Evolutionary conservation across 805 yeast species (phyloP), one percentile per base, ranked within the genome.

Genomic region (Candida broadrunensis): DNA sequence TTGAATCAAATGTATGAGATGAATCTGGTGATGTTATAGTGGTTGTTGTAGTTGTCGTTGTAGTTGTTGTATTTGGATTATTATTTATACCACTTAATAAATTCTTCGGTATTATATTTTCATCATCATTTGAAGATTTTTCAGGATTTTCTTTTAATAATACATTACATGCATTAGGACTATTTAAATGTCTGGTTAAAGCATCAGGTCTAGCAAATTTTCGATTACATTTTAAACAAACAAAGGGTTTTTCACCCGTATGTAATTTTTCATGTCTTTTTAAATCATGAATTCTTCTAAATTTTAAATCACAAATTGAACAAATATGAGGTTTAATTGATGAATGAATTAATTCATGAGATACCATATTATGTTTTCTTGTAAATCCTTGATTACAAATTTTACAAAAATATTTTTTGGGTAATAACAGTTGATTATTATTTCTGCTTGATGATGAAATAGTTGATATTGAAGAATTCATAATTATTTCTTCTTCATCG

Each of bases 171-270:
- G 71, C 75, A 41, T 65, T 61, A 2, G 60, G 62, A 3, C 66
- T 56, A 35, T 83, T 79, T 34, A 68, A 65, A 54, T 86, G 95
- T 45, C 95, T 68, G 3, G 80, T 73, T 20, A 86, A 67, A 0
- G 95, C 89, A 59, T 86, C 95, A 1, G 81, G 80, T 25, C 95
- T 65, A 1, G 91, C 86, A 61, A 86, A 86, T 32, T 70, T 63
- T 35, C 84, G 70, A 13, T 75, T 75, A 62, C 95, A 86, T 35
- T 67, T 65, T 15, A 62, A 63, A 56, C 95, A 86, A 32, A 56
- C 61, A 55, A 65, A 81, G 1, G 91, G 90, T 55, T 77, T 81
- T 48, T 80, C 88, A 17, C 91, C 91, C 0, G 88, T 77, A 54
- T 86, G 95, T 26, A 83, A 68, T 58, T 83, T 83, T 42, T 76